phyloP scores from a whole-genome alignment of 352 stramenopile genomes.

The Phytophthora quininea region DNA sequence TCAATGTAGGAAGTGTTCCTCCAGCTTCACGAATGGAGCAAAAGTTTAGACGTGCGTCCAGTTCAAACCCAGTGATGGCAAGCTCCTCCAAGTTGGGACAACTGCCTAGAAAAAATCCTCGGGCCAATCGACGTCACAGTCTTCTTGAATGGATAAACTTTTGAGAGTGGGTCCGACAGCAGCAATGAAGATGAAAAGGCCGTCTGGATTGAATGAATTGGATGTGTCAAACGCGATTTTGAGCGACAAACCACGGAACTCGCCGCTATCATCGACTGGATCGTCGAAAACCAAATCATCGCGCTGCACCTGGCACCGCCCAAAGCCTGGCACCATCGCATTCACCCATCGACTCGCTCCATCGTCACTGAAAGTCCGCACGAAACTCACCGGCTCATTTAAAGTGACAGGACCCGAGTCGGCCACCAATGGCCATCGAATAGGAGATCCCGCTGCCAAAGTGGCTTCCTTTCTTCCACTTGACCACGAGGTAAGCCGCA shows the following conservation, averaged over 20 bases:
- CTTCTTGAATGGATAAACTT: neutral
- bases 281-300: neutral
- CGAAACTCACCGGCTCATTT: neutral
- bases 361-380: neutral
- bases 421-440: neutral
- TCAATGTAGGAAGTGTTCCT: neutral
- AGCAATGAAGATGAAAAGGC: neutral
- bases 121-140: neutral
- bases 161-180: neutral
- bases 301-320: neutral
- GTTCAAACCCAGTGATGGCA: neutral
- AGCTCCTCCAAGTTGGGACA: neutral
- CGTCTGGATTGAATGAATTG: neutral
- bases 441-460: neutral
- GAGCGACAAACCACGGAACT: neutral
- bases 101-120: neutral
- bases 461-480: neutral
- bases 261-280: too few species aligned
- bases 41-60: neutral
- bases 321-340: neutral
- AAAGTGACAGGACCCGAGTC: too few species aligned
- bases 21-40: neutral
- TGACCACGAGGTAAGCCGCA: neutral
- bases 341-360: neutral
- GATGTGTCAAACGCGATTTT: neutral